Evolutionary conservation across 1,284 basidiomycete species (phyloP), one percentile per base, ranked within the genome.

Genomic region (Trichosporon sp.): DNA sequence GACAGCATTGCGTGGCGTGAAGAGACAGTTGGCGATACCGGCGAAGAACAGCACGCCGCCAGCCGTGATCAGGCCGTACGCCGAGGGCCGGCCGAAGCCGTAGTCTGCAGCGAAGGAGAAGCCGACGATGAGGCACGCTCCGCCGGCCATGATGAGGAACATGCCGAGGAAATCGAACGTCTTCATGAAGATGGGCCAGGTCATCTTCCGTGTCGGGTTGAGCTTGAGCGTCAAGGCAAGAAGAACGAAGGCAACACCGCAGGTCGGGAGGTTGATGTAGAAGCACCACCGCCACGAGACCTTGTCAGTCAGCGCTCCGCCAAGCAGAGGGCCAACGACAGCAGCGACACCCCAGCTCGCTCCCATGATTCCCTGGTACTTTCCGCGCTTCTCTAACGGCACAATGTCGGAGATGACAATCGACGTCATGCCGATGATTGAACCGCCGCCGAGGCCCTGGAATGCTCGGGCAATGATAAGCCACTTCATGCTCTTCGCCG

Each of bases 181-280:
- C 14, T 54, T n/a, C 23, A 58, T 56, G 29, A 80, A 66, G 34
- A 76, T 65, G 1, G 61, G 61, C 21, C 64, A 65, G 1, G 61
- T 65, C 25, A n/a, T 44, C 11, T 25, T 40, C 29, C 36, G 36
- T 11, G 63, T 61, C 34, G 80, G 78, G 67, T 94, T 92, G 36
- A 96, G 83, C 70, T 93, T 89, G 54, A 96, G 85, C 81, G 88
- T 90, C 75, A 90, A 86, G 73, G 91, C 88, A 8, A 95, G 81
- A 33, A 92, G 75, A 3, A 78, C 79, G 25, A 86, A 85, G 2
- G 92, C 91, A 40, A 90, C 71, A 9, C 69, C 78, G 33, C 74
- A 75, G 0, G 73, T 75, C 0, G 79, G 79, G 0, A 82, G 71
- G 68, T 82, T 82, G 40, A 66, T 63, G 62, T 60, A 68, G 58